These are phyloP conservation scores for Monosporozyma unispora DNA, from an alignment of 805 yeast genomes.

Conservation along the genomic window DNA sequence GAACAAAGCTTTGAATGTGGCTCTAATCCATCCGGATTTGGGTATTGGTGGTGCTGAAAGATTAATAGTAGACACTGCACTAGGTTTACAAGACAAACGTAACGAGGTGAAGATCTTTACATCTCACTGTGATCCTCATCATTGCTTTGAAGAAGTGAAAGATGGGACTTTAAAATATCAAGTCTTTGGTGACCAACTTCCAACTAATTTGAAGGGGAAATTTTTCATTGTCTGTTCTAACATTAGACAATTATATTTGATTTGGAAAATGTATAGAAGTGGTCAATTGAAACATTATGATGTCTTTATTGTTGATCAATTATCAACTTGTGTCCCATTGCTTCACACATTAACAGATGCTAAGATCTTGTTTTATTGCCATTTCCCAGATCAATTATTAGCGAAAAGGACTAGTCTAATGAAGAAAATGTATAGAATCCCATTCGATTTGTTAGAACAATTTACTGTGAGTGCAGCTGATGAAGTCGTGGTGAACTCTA, in stretches of 20 bases:
- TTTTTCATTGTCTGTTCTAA: constrained; percentile 78
- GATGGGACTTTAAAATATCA: constrained; percentile 48
- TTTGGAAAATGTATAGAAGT: constrained; percentile 36
- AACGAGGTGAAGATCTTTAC: constrained; percentile 67
- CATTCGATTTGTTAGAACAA: constrained; percentile 81
- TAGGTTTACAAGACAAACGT: constrained; percentile 64
- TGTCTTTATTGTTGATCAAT: constrained; percentile 77
- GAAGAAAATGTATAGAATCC: constrained; percentile 61
- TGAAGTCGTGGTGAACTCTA: constrained; percentile 75
- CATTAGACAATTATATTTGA: constrained; percentile 67
- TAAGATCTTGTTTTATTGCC: constrained; percentile 79
- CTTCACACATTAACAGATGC: constrained; percentile 36
- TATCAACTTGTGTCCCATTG: constrained; percentile 71
- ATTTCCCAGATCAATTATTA: constrained; percentile 84
- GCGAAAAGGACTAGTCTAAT: constrained; percentile 48
- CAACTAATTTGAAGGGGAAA: constrained; percentile 56
- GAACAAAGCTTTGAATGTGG: constrained; percentile 42
- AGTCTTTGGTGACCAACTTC: constrained; percentile 79
- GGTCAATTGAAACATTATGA: constrained; percentile 50
- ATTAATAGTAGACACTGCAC: constrained; percentile 90
- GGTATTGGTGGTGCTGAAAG: constrained; percentile 99
- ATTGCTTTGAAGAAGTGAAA: constrained; percentile 85
- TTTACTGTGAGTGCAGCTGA: constrained; percentile 72
- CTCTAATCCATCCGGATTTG: constrained; percentile 89
- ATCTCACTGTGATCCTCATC: constrained; percentile 79